Evolutionary conservation across 768 basidiomycete genomes (phyloP).

Genomic region (Tulasnella sp.): DNA sequence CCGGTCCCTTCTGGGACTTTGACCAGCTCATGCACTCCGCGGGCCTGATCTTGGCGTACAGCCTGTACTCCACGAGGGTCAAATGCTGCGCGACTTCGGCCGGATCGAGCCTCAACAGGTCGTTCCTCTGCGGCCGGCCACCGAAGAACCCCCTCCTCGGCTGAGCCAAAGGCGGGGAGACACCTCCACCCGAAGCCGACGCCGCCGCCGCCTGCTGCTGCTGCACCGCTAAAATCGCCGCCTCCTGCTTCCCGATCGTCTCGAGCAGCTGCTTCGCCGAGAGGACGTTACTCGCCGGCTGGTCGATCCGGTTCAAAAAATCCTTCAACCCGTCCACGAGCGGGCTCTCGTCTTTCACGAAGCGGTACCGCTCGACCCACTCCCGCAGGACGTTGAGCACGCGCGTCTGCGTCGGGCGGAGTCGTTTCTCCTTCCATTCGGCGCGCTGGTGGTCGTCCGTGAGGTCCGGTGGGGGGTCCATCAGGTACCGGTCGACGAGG

Average conservation of each 20-base stretch:
- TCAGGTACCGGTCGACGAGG: conserved; percentile 51
- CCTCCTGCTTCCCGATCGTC: conserved; percentile 40
- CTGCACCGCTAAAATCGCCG: neutral
- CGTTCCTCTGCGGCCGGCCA: conserved; percentile 42
- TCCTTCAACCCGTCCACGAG: conserved; percentile 44
- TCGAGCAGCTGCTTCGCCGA: conserved; percentile 40
- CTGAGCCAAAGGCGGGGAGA: neutral
- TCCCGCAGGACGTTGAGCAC: conserved; percentile 19
- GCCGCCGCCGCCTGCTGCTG: neutral
- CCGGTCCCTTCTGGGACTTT: conserved; percentile 28
- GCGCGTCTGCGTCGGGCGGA: conserved; percentile 43
- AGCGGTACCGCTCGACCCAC: conserved; percentile 51
- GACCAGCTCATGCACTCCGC: conserved; percentile 64
- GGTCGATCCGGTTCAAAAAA: conserved; percentile 35
- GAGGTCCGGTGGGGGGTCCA: conserved; percentile 36
- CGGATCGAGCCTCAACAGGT: conserved; percentile 54
- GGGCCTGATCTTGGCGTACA: conserved; percentile 57
- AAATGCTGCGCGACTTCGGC: conserved; percentile 69
- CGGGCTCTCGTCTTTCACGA: conserved; percentile 54
- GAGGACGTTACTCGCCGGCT: conserved; percentile 32
- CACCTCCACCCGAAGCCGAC: neutral
- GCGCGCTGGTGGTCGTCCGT: conserved; percentile 40
- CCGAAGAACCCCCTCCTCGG: conserved; percentile 17
- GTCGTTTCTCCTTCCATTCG: conserved; percentile 55
- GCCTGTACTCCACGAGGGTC: conserved; percentile 56